Evolutionary conservation across 2,329 filamentous ascomycete genomes (phyloP).

Genomic region (Ilyonectria mors-panacis): DNA sequence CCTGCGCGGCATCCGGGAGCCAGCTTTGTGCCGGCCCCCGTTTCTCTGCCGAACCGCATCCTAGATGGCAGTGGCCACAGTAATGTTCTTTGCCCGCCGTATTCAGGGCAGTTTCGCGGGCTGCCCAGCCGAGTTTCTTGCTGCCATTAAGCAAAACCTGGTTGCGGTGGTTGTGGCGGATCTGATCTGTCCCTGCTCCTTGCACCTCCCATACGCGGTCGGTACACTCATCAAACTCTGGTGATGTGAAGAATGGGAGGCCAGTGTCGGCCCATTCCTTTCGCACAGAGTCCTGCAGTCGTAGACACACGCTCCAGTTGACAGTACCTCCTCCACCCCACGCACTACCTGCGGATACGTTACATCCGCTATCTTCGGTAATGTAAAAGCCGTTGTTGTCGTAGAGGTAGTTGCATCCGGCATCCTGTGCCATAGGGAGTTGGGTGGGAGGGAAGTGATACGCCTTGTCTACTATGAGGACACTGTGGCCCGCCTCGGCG

Average conservation of each 20-base stretch:
- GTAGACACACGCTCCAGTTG: slow-evolving; percentile 82
- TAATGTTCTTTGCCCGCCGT: slow-evolving; percentile 80
- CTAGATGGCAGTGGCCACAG: slow-evolving; percentile 76
- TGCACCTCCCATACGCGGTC: slow-evolving; percentile 85
- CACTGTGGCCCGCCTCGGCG: slow-evolving; percentile 80
- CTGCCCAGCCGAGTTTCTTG: slow-evolving; percentile 79
- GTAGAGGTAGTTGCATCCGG: slow-evolving; percentile 75
- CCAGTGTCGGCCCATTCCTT: slow-evolving; percentile 83
- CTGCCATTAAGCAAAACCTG: slow-evolving; percentile 81
- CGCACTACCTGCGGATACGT: slow-evolving; percentile 76
- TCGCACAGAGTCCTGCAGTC: slow-evolving; percentile 82
- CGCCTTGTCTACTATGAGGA: slow-evolving; percentile 87
- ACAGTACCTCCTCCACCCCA: slow-evolving; percentile 92
- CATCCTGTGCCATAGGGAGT: slow-evolving; percentile 79
- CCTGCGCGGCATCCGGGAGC: slow-evolving; percentile 82
- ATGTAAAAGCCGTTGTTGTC: slow-evolving; percentile 74
- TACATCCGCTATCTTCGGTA: slow-evolving; percentile 71
- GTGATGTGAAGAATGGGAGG: slow-evolving; percentile 80
- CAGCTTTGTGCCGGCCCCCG: slow-evolving; percentile 83
- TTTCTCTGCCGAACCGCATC: slow-evolving; percentile 79
- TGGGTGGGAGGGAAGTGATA: slow-evolving; percentile 82
- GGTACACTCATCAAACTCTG: slow-evolving; percentile 82
- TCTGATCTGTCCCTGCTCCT: slow-evolving; percentile 77
- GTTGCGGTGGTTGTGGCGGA: slow-evolving; percentile 83
- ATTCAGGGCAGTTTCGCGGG: slow-evolving; percentile 83